Evolutionary conservation across 352 stramenopile species (phyloP).

Genomic region (Pythium insidiosum): DNA sequence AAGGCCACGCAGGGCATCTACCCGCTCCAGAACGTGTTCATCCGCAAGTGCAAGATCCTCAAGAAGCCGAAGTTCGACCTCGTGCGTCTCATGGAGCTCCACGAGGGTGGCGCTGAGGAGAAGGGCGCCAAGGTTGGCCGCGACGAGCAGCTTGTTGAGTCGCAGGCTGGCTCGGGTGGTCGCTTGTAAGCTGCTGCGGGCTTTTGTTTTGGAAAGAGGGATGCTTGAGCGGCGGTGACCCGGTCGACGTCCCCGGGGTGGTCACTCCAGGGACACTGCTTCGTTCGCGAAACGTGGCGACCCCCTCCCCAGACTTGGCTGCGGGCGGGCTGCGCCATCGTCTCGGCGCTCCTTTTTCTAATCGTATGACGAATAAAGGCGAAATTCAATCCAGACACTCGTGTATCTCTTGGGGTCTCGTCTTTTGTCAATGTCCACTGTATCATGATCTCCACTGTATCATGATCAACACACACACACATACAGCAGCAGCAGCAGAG

Average conservation of each 20-base stretch:
- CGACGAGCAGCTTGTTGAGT: conserved; percentile 81
- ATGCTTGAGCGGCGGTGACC: too few species aligned
- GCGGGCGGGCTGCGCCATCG: not conserved
- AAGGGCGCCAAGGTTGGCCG: conserved; percentile 88
- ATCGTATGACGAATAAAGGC: conserved; percentile 80
- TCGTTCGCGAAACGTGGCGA: too few species aligned
- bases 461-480: too few species aligned
- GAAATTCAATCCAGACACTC: conserved; percentile 49
- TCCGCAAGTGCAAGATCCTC: conserved; percentile 99
- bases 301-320: too few species aligned
- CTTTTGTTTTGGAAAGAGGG: conserved; percentile 16
- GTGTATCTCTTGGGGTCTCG: too few species aligned
- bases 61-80: conserved; percentile 99
- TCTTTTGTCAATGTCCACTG: too few species aligned
- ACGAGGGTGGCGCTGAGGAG: conserved; percentile 92
- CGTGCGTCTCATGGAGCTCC: conserved; percentile 99
- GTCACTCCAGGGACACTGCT: too few species aligned
- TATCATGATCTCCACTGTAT: too few species aligned
- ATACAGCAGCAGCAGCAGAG: too few species aligned
- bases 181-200: conserved; percentile 69
- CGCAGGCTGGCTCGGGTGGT: conserved; percentile 80
- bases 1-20: conserved; percentile 97
- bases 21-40: conserved; percentile 98
- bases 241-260: too few species aligned
- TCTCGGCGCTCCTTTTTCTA: conserved; percentile 37